These are phyloP conservation scores for Trichoderma sp. DNA, from an alignment of 2,329 filamentous ascomycete genomes.

Conservation along the genomic window DNA sequence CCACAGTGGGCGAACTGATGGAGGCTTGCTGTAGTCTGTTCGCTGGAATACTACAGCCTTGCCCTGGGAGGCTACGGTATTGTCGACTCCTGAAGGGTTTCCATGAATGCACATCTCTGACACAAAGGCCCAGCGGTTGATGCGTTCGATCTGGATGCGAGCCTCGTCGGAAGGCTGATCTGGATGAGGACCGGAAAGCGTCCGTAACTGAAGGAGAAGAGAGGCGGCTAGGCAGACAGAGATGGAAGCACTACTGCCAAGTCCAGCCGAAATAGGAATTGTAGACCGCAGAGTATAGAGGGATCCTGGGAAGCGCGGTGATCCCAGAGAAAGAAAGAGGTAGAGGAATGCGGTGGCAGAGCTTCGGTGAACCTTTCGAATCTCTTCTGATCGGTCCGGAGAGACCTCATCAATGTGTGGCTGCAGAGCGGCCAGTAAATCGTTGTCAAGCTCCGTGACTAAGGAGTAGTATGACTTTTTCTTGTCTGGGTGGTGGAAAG, in stretches of 20 bases:
- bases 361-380: conserved; percentile 79
- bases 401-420: conserved; percentile 76
- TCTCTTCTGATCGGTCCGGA: conserved; percentile 59
- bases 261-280: conserved; percentile 85
- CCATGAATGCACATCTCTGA: conserved; percentile 97
- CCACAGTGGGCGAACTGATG: conserved; percentile 71
- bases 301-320: conserved; percentile 73
- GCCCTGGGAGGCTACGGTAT: conserved; percentile 89
- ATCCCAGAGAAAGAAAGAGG: conserved; percentile 84
- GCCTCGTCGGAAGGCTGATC: conserved; percentile 87
- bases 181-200: conserved; percentile 83
- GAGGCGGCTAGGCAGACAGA: conserved; percentile 84
- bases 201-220: conserved; percentile 81
- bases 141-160: conserved; percentile 86
- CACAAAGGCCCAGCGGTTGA: conserved; percentile 97
- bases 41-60: conserved; percentile 92
- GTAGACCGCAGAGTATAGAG: conserved; percentile 91
- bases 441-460: conserved; percentile 77
- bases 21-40: conserved; percentile 72
- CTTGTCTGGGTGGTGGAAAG: conserved; percentile 76
- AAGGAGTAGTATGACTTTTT: conserved; percentile 95
- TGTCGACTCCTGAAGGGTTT: conserved; percentile 94
- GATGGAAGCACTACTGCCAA: conserved; percentile 93
- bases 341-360: conserved; percentile 88
- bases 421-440: conserved; percentile 76